phyloP scores from a whole-genome alignment of 345 rosid species.

The Lenwebbia sp. region DNA sequence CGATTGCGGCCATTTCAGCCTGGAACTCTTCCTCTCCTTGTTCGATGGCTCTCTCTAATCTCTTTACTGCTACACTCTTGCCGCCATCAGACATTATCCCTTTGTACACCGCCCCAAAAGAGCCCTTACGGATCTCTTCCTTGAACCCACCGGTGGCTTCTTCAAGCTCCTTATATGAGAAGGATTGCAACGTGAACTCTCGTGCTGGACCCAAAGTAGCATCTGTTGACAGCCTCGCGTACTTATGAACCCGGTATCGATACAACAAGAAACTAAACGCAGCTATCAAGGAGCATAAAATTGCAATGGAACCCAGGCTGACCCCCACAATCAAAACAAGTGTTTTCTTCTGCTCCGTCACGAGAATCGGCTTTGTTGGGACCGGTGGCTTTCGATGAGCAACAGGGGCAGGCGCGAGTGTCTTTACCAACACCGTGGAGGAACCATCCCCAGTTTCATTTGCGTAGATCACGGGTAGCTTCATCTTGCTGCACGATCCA shows the following conservation, averaged over 20 bases:
- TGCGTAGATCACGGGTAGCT: not conserved
- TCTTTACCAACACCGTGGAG: not conserved
- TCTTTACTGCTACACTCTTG: conserved; percentile 2
- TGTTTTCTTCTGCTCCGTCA: not conserved
- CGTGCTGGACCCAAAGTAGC: not conserved
- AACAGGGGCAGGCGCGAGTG: accelerated
- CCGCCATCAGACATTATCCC: not conserved
- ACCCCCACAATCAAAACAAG: not conserved
- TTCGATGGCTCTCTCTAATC: not conserved
- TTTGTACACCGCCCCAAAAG: conserved; percentile 13
- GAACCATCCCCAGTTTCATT: not conserved
- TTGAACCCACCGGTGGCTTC: conserved; percentile 7
- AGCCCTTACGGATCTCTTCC: conserved; percentile 3
- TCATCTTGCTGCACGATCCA: not conserved
- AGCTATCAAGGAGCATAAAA: conserved; percentile 3
- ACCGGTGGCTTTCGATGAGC: accelerated
- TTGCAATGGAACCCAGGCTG: not conserved
- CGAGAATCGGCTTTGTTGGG: accelerated
- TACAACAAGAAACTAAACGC: conserved; percentile 4
- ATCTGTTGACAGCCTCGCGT: not conserved
- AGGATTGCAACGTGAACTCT: conserved; percentile 5
- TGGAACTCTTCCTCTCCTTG: conserved; percentile 8
- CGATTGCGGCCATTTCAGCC: conserved; percentile 13
- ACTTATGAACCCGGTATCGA: not conserved
- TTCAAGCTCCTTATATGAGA: conserved; percentile 5